Conservation (phyloP, 768 basidiomycete species). For the Auricularia cornea region DNA sequence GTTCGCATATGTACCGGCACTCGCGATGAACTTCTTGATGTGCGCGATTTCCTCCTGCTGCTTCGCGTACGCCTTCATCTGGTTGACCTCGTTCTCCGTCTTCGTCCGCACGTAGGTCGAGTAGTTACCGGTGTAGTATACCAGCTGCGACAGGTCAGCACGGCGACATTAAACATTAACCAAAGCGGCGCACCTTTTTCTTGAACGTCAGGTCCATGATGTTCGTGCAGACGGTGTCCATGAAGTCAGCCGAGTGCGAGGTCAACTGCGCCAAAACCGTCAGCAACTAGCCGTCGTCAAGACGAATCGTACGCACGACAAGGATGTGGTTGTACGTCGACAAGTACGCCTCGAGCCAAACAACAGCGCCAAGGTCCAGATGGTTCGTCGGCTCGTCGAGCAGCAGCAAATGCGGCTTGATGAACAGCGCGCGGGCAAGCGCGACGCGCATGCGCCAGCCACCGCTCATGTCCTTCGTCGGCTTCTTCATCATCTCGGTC, state of each 20-base stretch:
- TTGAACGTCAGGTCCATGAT: constrained; percentile 91
- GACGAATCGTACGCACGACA: constrained; percentile 35
- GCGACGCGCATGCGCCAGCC: constrained; percentile 99
- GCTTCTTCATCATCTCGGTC: constrained; percentile 86
- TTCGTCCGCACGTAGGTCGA: constrained; percentile 95
- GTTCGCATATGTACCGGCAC: constrained; percentile 99
- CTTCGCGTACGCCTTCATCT: constrained; percentile 98
- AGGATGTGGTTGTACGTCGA: constrained; percentile 98
- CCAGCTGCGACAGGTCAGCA: constrained; percentile 30
- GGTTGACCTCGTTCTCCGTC: constrained; percentile 96
- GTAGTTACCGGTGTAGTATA: constrained; percentile 96
- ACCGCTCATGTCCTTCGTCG: constrained; percentile 98
- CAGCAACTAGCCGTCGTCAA: constrained; percentile 5
- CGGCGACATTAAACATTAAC: not conserved
- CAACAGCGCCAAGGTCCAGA: constrained; percentile 93
- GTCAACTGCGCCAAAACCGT: constrained; percentile 62
- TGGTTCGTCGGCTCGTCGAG: constrained; percentile 87
- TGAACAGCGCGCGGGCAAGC: constrained; percentile 88
- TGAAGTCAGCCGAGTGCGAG: constrained; percentile 98
- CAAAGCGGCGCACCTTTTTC: constrained; percentile 50
- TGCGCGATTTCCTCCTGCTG: constrained; percentile 61
- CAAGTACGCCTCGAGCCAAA: constrained; percentile 97
- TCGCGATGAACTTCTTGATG: constrained; percentile 78
- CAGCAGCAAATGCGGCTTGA: constrained; percentile 92
- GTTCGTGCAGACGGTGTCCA: constrained; percentile 96